phyloP scores from a whole-genome alignment of 169 alveolate species.

The Ichthyophthirius multifiliis region DNA sequence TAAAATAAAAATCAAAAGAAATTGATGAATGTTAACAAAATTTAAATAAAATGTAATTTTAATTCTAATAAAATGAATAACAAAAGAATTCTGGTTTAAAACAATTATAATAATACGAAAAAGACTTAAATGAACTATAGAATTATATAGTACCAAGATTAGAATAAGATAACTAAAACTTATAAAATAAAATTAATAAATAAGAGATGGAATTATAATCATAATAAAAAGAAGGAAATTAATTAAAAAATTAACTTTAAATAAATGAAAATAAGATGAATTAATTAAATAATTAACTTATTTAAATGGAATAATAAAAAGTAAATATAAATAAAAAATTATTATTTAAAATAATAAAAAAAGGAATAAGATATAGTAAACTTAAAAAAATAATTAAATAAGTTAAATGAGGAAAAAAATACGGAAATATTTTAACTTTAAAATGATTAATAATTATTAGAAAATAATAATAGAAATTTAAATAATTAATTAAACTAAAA shows the following conservation, averaged over 20 bases:
- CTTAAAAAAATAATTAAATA: not conserved
- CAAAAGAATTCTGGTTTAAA: too few relatives aligned
- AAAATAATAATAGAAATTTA: too few relatives aligned
- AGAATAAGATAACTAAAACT: not conserved
- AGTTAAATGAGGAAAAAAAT: not conserved
- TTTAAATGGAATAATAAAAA: not conserved
- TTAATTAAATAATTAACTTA: not conserved
- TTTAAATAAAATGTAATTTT: too few relatives aligned
- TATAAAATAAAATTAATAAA: not conserved
- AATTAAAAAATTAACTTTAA: not conserved
- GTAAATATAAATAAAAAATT: not conserved
- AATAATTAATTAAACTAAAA: too few relatives aligned
- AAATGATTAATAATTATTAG: not conserved
- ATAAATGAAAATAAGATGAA: not conserved
- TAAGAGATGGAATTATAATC: not conserved
- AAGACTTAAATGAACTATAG: too few relatives aligned
- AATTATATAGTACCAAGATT: too few relatives aligned
- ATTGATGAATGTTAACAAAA: too few relatives aligned
- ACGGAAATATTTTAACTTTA: not conserved
- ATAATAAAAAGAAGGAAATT: not conserved
- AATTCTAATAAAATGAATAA: too few relatives aligned
- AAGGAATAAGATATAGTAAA: not conserved
- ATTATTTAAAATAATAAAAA: too few relatives aligned
- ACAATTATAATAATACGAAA: too few relatives aligned
- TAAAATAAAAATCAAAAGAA: not conserved